Evolutionary conservation across 2,329 filamentous ascomycete genomes (phyloP), one percentile per base, ranked within the genome.

Genomic region (Colletotrichum gloeosporioides): DNA sequence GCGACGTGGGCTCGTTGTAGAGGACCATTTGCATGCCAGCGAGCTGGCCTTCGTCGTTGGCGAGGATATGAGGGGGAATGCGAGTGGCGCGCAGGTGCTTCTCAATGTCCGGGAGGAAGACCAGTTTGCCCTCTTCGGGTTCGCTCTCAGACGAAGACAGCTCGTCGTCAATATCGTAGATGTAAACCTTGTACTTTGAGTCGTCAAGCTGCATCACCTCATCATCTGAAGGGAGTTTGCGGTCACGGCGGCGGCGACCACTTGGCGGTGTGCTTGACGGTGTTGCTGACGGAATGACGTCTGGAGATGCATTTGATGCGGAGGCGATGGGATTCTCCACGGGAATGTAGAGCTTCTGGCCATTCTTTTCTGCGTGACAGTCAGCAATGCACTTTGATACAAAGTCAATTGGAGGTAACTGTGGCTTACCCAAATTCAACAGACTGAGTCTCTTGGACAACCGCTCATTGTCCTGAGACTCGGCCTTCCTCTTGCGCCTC

Each of bases 121-220:
- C 89, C 63, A 98, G 90, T 79, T 88, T 90, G 79, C 90, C 90
- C 27, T 91, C 88, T 77, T 90, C 88, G 72, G 92, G 89, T 57
- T 91, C 88, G 64, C 89, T 87, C 76, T 94, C 92, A 32, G 84
- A 83, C 9, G 87, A 87, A 16, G 93, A 93, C 36, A 99, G 90
- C 85, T 99, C 96, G 80, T 94, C 94, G 82, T 98, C 96, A 12
- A 99, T 89, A 84, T 98, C 93, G 87, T 96, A 93, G 80, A 99
- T 96, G 88, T 97, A 98, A 76, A 98, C 92, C 82, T 94, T 95
- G 86, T 98, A 90, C 81, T 95, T 94, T 36, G 95, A 93, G 85
- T 98, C 93, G 85, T 99, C 96, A 77, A 99, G 83, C 73, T 94
- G 90, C 96, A 99, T 98, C 73, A 85, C 82, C 79, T 95, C 93